Evolutionary conservation across 2,329 filamentous ascomycete genomes (phyloP).

Genomic region (Cercospora nicotianae): DNA sequence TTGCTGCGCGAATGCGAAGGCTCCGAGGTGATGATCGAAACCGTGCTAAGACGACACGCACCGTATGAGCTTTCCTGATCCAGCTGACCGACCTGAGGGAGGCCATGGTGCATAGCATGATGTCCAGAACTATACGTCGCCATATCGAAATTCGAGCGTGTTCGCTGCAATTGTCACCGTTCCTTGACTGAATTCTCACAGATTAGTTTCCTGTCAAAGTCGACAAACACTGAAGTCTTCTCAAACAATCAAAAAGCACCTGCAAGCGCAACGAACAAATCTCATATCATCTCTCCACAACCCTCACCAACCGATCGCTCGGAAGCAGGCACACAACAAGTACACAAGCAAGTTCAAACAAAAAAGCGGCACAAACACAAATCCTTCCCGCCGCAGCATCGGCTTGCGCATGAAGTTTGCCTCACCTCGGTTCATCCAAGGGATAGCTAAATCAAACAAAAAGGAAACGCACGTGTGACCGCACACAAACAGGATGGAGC

Average conservation of each 20-base stretch:
- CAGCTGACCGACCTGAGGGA: conserved; percentile 17
- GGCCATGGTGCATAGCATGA: conserved; percentile 21
- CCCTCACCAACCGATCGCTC: background rate
- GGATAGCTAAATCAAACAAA: background rate
- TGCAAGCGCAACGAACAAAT: background rate
- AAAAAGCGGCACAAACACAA: background rate
- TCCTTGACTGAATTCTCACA: background rate
- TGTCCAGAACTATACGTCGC: conserved; percentile 21
- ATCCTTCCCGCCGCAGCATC: background rate
- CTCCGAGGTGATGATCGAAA: background rate
- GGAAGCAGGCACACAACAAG: background rate
- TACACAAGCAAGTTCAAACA: background rate
- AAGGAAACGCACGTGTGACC: background rate
- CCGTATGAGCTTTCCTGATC: conserved; percentile 22
- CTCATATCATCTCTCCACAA: background rate
- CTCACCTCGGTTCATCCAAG: background rate
- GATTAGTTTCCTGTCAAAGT: background rate
- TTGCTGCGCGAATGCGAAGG: background rate
- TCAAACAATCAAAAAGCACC: background rate
- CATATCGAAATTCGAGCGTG: conserved; percentile 12
- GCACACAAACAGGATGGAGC: conserved; percentile 9
- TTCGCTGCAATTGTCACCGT: background rate
- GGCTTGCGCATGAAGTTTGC: background rate
- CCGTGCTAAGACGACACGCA: conserved; percentile 9
- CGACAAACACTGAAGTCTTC: background rate